phyloP scores from a whole-genome alignment of 2,329 filamentous ascomycete genomes.

The Tolypocladium album region DNA sequence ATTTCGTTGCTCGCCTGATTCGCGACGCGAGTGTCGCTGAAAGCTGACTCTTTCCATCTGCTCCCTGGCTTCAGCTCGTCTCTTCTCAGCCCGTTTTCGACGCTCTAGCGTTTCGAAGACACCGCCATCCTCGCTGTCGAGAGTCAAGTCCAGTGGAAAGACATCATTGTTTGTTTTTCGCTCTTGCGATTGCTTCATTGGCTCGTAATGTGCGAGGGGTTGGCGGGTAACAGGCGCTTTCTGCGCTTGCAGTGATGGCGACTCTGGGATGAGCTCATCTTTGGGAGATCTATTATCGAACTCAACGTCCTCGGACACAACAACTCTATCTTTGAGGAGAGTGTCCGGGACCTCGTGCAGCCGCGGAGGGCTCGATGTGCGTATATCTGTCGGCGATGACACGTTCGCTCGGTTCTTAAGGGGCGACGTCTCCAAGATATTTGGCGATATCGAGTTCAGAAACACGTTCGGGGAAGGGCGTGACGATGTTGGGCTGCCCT shows the following conservation, averaged over 20 bases:
- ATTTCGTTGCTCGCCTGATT: conserved; percentile 10
- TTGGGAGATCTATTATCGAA: conserved; percentile 11
- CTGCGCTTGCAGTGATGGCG: conserved; percentile 16
- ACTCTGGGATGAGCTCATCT: conserved; percentile 24
- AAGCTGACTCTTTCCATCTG: conserved; percentile 31
- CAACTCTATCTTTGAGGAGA: conserved; percentile 9
- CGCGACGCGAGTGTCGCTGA: conserved; percentile 10
- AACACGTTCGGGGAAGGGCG: conserved; percentile 42
- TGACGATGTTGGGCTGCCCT: conserved; percentile 46
- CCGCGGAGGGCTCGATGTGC: conserved; percentile 29
- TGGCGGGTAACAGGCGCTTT: conserved; percentile 12
- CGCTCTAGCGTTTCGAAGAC: conserved; percentile 20
- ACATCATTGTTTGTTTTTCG: conserved; percentile 18
- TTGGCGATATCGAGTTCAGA: conserved; percentile 34
- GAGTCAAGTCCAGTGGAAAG: conserved; percentile 12
- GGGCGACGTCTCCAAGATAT: conserved; percentile 33
- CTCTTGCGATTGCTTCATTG: conserved; percentile 35
- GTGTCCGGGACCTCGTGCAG: conserved; percentile 20
- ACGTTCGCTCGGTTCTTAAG: conserved; percentile 37
- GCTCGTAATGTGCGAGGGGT: conserved; percentile 32
- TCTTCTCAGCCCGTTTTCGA: conserved; percentile 23
- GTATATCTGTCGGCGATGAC: conserved; percentile 30
- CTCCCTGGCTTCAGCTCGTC: conserved; percentile 27
- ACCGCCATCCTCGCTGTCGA: conserved; percentile 25
- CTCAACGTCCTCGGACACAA: conserved; percentile 14